These are phyloP conservation scores for Candida chauliodis DNA, from an alignment of 805 yeast genomes.

Conservation along the genomic window DNA sequence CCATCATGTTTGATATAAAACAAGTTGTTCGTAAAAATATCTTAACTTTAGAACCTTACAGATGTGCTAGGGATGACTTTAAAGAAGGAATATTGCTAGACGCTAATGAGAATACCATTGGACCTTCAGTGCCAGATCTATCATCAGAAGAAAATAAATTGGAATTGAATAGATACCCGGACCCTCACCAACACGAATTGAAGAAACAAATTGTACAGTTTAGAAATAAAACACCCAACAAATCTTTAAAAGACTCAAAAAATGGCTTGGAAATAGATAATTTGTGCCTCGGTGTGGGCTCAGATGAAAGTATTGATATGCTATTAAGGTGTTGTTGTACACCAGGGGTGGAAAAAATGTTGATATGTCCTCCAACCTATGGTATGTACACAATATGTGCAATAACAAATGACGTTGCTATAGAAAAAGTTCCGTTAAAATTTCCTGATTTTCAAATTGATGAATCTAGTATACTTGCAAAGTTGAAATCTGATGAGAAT, in stretches of 20 bases:
- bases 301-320: constrained; percentile 93
- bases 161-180: constrained; percentile 89
- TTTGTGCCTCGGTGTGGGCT: constrained; percentile 91
- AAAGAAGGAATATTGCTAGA: constrained; percentile 84
- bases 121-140: constrained; percentile 62
- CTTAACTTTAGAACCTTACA: constrained; percentile 76
- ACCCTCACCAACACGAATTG: constrained; percentile 84
- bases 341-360: constrained; percentile 79
- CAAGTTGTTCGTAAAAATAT: constrained; percentile 83
- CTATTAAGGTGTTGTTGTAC: constrained; percentile 77
- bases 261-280: constrained; percentile 53
- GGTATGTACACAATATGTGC: constrained; percentile 97
- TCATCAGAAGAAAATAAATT: constrained; percentile 42
- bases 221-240: constrained; percentile 54
- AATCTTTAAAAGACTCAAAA: constrained; percentile 9
- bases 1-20: constrained; percentile 44
- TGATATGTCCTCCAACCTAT: constrained; percentile 92
- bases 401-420: constrained; percentile 78
- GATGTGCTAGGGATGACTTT: constrained; percentile 96
- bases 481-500: constrained; percentile 50
- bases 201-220: constrained; percentile 69
- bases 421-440: constrained; percentile 67
- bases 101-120: constrained; percentile 95
- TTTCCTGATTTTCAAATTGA: constrained; percentile 54
- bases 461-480: constrained; percentile 48